Evolutionary conservation across 1,284 basidiomycete genomes (phyloP).

Genomic region (Takashimella koratensis): DNA sequence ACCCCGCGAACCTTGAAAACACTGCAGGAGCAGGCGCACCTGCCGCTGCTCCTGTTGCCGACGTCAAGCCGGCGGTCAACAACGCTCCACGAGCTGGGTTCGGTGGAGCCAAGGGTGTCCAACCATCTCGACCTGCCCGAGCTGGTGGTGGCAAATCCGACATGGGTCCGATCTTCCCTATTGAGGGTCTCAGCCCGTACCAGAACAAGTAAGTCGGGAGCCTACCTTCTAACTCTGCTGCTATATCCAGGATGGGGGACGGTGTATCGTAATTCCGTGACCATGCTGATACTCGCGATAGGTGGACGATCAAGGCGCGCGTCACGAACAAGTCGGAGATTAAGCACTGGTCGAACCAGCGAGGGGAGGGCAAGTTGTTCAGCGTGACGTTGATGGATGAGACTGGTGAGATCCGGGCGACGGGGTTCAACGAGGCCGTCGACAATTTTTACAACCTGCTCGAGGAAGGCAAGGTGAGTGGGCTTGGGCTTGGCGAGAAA

Average conservation of each 20-base stretch:
- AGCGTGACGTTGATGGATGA: constrained; percentile 93
- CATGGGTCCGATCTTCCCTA: constrained; percentile 66
- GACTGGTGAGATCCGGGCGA: constrained; percentile 86
- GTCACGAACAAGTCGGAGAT: constrained; percentile 89
- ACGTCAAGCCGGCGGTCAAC: constrained; percentile 6
- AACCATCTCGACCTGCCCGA: constrained; percentile 19
- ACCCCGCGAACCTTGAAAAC: constrained; percentile 56
- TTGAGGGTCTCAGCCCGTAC: constrained; percentile 93
- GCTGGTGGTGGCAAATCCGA: constrained; percentile 22
- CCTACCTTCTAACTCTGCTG: too few relatives aligned
- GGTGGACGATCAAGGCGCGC: constrained; percentile 94
- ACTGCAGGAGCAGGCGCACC: constrained; percentile 26
- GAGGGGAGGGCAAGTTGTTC: constrained; percentile 95
- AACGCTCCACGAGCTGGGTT: constrained; percentile 25
- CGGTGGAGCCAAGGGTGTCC: background rate
- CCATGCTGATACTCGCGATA: constrained; percentile 10
- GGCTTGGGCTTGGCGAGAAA: too few relatives aligned
- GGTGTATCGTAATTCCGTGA: too few relatives aligned
- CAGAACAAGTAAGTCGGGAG: constrained; percentile 86
- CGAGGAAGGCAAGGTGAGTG: constrained; percentile 78
- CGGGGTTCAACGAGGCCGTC: constrained; percentile 85
- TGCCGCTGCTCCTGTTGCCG: constrained; percentile 17
- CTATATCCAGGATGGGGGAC: too few relatives aligned
- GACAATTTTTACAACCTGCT: constrained; percentile 79
- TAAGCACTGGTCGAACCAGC: constrained; percentile 80